Base-by-base conservation (phyloP, 768 basidiomycete species). In the Hypholoma fasciculare region DNA sequence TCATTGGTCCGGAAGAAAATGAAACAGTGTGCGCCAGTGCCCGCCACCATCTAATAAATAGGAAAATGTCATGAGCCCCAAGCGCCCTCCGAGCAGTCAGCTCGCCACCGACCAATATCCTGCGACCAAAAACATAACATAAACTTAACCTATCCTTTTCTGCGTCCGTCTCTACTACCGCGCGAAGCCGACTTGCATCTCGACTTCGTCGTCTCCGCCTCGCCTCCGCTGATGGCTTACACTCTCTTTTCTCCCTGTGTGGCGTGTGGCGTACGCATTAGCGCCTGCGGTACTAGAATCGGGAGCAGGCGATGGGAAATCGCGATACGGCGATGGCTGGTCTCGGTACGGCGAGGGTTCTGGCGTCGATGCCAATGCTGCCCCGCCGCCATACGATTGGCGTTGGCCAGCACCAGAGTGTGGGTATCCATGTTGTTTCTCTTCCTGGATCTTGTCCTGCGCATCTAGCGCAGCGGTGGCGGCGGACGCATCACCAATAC, bases 401-500 rank as follows among this genome's bases (percentile, higher is more conserved):
- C 58, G 64, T 9, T 34, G 30, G 30, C 2, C 30, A 9, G 30
- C 30, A 34, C 30, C 30, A 34, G 30, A 34, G 7, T 61, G 63
- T 26, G 2, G 47, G 50, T n/a, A 30, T 34, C 27, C 51, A 56
- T 34, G 16, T 63, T 63, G 62, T 68, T 75, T 61, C 49, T 66
- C 58, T 69, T 68, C 26, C 71, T 71, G 54, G 71, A 71, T 55
- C 76, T 74, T 60, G 70, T 70, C 61, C 72, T 72, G 61, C 84
- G 86, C 54, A 26, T 54, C 63, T 39, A 80, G 75, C 12, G 90
- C 90, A 7, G 86, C 84, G 2, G 89, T 90, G 51, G 91, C 90
- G 38, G 87, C 85, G 0, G 86, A 77, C 1, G 86, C 86, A 77
- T 94, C 90, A 68, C 92, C 92, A 66, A 95, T 92, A 75, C 94